Evolutionary conservation across 768 basidiomycete species (phyloP).

Genomic region (Boletellus ananiceps): DNA sequence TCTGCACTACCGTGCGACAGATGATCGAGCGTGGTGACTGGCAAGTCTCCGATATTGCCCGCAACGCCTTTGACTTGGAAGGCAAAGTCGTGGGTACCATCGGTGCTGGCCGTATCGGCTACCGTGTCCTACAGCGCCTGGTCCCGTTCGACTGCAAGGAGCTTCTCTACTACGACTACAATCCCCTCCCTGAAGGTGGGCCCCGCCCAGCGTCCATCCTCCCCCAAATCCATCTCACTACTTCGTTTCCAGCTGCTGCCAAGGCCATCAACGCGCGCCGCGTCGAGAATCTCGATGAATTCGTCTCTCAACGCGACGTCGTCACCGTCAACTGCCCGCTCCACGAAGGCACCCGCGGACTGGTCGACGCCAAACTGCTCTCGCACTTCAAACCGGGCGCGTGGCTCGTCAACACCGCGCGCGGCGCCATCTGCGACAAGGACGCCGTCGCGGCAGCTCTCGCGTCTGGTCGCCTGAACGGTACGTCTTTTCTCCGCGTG

Average conservation of each 20-base stretch:
- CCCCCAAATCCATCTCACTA: not conserved
- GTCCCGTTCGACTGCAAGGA: constrained; percentile 83
- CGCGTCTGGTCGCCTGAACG: constrained; percentile 65
- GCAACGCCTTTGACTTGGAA: constrained; percentile 83
- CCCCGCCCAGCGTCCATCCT: not conserved
- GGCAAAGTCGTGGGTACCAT: constrained; percentile 89
- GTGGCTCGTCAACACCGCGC: constrained; percentile 91
- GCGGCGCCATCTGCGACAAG: constrained; percentile 83
- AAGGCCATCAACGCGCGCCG: constrained; percentile 64
- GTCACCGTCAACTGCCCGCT: constrained; percentile 82
- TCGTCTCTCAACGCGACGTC: constrained; percentile 62
- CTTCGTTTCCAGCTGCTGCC: constrained; percentile 44
- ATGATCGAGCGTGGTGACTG: constrained; percentile 82
- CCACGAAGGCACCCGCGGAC: constrained; percentile 74
- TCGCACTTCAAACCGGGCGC: constrained; percentile 81
- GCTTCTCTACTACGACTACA: constrained; percentile 83
- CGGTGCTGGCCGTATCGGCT: constrained; percentile 76
- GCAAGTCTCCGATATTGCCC: constrained; percentile 79
- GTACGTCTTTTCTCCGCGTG: constrained; percentile 20
- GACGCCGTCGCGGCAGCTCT: constrained; percentile 74
- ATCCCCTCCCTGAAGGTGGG: constrained; percentile 57
- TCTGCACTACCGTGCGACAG: constrained; percentile 24
- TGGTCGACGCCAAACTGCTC: constrained; percentile 76
- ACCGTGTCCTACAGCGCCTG: constrained; percentile 76
- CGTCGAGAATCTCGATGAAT: constrained; percentile 69